phyloP scores from a whole-genome alignment of 306 rosid genomes.

The Cucurbita maxima region DNA sequence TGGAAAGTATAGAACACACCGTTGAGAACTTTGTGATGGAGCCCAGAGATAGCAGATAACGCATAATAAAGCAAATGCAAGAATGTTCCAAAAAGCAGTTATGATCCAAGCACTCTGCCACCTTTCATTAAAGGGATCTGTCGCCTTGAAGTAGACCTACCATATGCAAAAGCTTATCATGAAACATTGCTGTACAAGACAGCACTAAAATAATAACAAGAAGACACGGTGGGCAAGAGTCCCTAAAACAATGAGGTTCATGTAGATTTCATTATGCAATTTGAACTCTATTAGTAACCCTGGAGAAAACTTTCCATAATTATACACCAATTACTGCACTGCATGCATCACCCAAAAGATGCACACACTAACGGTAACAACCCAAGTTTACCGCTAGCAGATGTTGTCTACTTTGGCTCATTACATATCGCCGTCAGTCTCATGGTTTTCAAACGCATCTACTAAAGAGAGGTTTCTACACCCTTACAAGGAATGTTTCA shows the following conservation, averaged over 20 bases:
- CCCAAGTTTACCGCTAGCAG: no score
- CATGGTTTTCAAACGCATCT: no score
- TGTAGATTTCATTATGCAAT: background rate
- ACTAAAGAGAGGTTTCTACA: no score
- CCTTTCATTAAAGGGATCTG: slow-evolving; percentile 90
- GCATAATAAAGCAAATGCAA: slow-evolving; percentile 64
- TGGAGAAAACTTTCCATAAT: background rate
- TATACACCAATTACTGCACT: background rate
- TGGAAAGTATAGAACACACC: slow-evolving; percentile 21
- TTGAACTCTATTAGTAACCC: background rate
- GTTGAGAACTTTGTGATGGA: slow-evolving; percentile 94
- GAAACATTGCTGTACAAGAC: background rate
- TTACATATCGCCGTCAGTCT: no score
- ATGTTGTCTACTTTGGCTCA: no score
- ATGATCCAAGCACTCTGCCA: slow-evolving; percentile 99
- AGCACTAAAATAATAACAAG: background rate
- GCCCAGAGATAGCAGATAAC: slow-evolving; percentile 95
- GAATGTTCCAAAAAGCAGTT: slow-evolving; percentile 91
- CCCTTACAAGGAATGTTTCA: no score
- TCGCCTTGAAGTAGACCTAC: slow-evolving; percentile 89
- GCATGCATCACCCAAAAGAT: background rate
- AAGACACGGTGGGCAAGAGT: background rate
- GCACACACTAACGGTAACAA: background rate
- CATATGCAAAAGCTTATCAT: slow-evolving; percentile 12
- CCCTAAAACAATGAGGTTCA: background rate